phyloP scores from a whole-genome alignment of 2,329 filamentous ascomycete species.

The Aspergillus sp. region DNA sequence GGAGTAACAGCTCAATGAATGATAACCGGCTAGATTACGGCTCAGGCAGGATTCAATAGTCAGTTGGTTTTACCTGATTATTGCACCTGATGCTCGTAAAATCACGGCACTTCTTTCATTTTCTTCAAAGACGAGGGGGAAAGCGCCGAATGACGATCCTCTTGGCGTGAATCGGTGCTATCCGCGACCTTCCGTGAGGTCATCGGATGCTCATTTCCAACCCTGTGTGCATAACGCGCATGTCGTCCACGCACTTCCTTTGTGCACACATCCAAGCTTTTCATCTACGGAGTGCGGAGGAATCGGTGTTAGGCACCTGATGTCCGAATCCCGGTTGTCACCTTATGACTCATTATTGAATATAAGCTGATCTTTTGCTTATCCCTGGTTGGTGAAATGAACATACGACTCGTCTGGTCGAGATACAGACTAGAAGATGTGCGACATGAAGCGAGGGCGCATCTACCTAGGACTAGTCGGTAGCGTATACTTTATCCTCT shows the following conservation, averaged over 20 bases:
- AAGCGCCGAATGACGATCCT: slow-evolving; percentile 11
- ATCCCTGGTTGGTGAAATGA: neutral
- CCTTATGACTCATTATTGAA: neutral
- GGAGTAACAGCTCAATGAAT: too few species aligned
- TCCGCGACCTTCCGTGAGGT: slow-evolving; percentile 11
- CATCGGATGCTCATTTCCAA: neutral
- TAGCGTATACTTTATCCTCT: neutral
- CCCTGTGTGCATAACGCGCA: neutral
- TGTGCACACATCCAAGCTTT: neutral
- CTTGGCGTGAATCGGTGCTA: slow-evolving; percentile 7
- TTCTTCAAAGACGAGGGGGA: neutral
- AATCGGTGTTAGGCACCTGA: too few species aligned
- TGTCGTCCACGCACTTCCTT: neutral
- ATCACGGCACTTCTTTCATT: neutral
- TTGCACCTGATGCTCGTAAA: neutral
- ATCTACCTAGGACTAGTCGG: neutral
- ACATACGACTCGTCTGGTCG: neutral
- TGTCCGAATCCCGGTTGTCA: neutral
- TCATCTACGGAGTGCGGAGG: neutral
- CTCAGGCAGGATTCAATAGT: too few species aligned
- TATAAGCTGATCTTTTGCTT: neutral
- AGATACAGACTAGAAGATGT: neutral
- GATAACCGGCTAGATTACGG: too few species aligned
- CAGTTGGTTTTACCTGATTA: too few species aligned
- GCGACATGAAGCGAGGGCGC: neutral